phyloP scores from a whole-genome alignment of 202 grass and related monocot species.

The Bolboschoenoplectus hybrid region DNA sequence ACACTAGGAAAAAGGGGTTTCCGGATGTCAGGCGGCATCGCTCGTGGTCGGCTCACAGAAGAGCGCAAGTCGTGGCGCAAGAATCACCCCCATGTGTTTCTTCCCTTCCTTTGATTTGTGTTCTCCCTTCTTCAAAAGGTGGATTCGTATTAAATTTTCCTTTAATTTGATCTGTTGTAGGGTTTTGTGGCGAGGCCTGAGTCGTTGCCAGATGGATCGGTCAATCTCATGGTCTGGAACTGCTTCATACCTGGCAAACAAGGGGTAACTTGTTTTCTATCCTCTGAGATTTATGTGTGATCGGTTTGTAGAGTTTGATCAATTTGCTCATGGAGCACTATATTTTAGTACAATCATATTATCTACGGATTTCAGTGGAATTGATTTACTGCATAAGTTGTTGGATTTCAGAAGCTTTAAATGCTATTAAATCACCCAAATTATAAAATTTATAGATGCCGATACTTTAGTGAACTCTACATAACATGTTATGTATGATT shows the following conservation, averaged over 20 bases:
- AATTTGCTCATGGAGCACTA: background rate
- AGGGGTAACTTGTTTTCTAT: constrained; percentile 51
- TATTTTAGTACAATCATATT: too few relatives aligned
- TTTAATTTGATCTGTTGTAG: constrained; percentile 41
- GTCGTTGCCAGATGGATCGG: constrained; percentile 65
- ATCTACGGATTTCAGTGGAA: background rate
- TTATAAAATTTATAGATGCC: background rate
- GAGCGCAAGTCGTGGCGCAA: constrained; percentile 87
- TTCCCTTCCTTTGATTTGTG: background rate
- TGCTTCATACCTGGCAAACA: constrained; percentile 77
- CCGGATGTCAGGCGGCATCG: constrained; percentile 72
- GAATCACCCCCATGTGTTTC: constrained; percentile 67
- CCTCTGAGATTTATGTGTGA: constrained; percentile 5
- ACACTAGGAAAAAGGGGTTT: background rate
- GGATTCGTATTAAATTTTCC: background rate
- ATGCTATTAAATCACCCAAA: background rate
- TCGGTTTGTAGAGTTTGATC: constrained; percentile 5
- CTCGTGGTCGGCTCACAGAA: constrained; percentile 74
- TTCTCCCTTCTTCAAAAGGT: background rate
- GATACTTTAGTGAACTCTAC: background rate
- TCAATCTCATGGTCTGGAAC: constrained; percentile 75
- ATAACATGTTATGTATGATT: background rate
- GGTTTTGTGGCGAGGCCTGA: constrained; percentile 85
- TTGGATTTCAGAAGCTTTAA: background rate
- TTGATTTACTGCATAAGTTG: background rate